These are phyloP conservation scores for Nicotiana paniculata DNA, from an alignment of 257 asterid genomes.

Conservation along the genomic window DNA sequence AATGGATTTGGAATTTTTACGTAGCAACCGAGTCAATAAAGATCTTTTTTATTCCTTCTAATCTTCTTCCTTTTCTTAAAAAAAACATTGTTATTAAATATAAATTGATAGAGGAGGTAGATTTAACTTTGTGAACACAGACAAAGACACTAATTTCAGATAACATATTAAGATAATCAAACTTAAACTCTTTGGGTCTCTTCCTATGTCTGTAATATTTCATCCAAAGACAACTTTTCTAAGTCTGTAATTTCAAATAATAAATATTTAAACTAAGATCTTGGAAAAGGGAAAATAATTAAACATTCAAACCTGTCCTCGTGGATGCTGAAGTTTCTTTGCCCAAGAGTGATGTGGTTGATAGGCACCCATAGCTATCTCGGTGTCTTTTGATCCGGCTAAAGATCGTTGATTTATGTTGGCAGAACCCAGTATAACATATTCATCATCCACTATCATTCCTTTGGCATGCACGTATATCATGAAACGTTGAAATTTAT, in stretches of 20 bases:
- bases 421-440: conserved; percentile 79
- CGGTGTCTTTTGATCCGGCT: conserved; percentile 93
- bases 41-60: neutral
- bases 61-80: neutral
- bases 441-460: conserved; percentile 90
- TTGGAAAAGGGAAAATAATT: neutral
- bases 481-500: conserved; percentile 71
- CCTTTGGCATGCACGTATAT: conserved; percentile 94
- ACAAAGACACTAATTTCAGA: neutral
- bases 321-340: conserved; percentile 51
- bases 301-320: conserved; percentile 52
- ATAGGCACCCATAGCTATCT: conserved; percentile 94
- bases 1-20: neutral
- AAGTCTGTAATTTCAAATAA: neutral
- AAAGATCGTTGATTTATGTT: conserved; percentile 87
- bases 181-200: neutral
- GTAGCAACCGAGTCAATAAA: no score
- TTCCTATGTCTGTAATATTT: neutral
- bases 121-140: neutral
- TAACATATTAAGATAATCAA: neutral
- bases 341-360: conserved; percentile 72
- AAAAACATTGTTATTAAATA: no score
- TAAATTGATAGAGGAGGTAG: neutral
- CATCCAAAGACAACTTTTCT: neutral
- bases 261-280: neutral